Base-by-base conservation (phyloP, 148 eudicot genomes). In the Fagopyrum esculentum region DNA sequence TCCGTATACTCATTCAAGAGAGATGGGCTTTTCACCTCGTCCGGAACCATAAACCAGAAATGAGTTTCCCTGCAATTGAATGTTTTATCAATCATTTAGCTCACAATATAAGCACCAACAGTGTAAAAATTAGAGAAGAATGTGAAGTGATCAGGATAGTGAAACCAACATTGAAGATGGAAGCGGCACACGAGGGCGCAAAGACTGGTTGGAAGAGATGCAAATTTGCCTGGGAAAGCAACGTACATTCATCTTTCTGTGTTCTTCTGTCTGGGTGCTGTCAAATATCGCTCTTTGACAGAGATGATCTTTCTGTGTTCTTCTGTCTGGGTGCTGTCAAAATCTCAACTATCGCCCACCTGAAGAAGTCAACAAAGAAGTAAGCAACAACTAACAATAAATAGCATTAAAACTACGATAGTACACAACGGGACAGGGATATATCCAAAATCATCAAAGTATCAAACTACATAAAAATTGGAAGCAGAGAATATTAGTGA, bases 31-130 rank as follows among this genome's bases (percentile, higher is more conserved):
- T 82, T 88, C 73, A 93, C 87, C 85, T 93, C 93, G 75, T 85
- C 77, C 2, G 98, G 98, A 78, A 81, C 68, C 74, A 88, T 81
- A 77, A 82, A 91, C 98, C 98, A 93, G 47, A 93, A 54, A 84
- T 93, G 98, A 46, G 86, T 84, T 83, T 93, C 98, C 95, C 98
- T 93, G 74, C 71, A 70, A 66, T 66, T 6, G 5, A 30, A 12
- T 13, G 17, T 16, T n/a, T 45, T 22, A 61, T 8, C 69, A 40
- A 66, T 66, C 52, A 49, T 0, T 8, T 5, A 40, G 8, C 17
- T 66, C 15, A 19, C 9, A 45, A 46, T 4, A 26, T 1, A 16
- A 16, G n/a, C 17, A 6, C 47, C 70, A 44, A 45, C 0, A 49
- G 44, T 35, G 76, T 78, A 29, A 9, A 19, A 5, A 48, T 56